phyloP scores from a whole-genome alignment of 306 rosid genomes.

The Pyrus betulifolia region DNA sequence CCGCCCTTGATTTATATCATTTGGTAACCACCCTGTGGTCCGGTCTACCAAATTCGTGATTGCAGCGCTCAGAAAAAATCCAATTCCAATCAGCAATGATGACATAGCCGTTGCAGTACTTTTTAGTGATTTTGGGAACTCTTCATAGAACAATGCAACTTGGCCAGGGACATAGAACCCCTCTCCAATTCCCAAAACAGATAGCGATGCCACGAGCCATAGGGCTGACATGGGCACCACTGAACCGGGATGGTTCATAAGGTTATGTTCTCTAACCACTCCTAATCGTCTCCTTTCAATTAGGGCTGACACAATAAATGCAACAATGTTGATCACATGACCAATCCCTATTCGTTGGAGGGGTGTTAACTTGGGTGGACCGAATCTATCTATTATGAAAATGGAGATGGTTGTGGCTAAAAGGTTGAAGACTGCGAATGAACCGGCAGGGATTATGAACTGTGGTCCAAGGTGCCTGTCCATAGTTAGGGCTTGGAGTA shows the following conservation, averaged over 20 bases:
- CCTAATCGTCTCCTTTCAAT: conserved; percentile 15
- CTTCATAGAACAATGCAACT: conserved; percentile 11
- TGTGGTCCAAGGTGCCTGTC: conserved; percentile 15
- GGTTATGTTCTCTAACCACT: not conserved
- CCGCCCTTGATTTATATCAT: conserved; percentile 22
- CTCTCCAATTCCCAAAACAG: conserved; percentile 9
- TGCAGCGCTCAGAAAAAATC: conserved; percentile 14
- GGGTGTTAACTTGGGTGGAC: conserved; percentile 3
- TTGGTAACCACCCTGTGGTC: conserved; percentile 17
- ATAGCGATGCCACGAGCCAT: conserved; percentile 14
- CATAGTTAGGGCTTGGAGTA: conserved; percentile 28
- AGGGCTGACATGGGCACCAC: conserved; percentile 20
- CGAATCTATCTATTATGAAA: conserved; percentile 10
- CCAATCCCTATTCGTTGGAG: conserved; percentile 21
- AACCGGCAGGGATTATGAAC: conserved; percentile 19
- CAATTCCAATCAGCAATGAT: conserved; percentile 19
- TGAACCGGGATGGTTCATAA: not conserved
- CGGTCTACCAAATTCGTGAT: not conserved
- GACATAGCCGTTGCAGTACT: conserved; percentile 30
- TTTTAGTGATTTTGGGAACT: conserved; percentile 18
- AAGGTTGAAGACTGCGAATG: conserved; percentile 19
- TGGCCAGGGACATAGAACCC: conserved; percentile 23
- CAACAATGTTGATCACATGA: conserved; percentile 5
- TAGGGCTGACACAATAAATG: conserved; percentile 13
- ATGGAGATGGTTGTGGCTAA: conserved; percentile 21